phyloP scores from a whole-genome alignment of 257 asterid genomes.

The Solanum boliviense region DNA sequence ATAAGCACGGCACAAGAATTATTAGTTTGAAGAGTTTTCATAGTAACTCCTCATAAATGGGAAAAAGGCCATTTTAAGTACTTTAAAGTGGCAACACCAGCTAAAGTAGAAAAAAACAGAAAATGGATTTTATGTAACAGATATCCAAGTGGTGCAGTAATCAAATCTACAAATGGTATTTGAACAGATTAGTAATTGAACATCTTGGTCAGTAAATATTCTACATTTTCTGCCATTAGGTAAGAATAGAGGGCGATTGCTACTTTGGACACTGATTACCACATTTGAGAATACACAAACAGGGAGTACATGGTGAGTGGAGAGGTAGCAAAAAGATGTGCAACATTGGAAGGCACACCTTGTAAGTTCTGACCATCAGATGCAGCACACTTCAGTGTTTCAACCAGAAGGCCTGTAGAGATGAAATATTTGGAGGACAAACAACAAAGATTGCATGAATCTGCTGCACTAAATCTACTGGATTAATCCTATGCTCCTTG shows the following conservation, averaged over 20 bases:
- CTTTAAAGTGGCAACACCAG: not conserved
- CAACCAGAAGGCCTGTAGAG: not conserved
- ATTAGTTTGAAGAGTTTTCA: not conserved
- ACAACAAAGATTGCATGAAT: not conserved
- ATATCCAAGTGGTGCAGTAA: not conserved
- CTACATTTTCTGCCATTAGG: not conserved
- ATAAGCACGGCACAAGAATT: not conserved
- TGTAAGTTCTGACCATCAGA: not conserved
- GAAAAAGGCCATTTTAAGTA: not conserved
- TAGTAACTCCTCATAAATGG: not conserved
- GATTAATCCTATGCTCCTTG: not conserved
- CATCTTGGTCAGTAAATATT: not conserved
- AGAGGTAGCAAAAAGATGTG: not conserved
- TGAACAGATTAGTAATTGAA: not conserved
- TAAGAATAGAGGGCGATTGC: not conserved
- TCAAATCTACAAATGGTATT: not conserved
- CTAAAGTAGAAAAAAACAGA: not conserved
- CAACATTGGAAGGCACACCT: not conserved
- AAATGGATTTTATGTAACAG: not conserved
- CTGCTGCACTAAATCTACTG: not conserved
- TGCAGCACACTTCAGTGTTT: not conserved
- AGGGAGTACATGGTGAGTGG: not conserved
- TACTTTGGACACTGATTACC: not conserved
- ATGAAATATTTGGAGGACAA: not conserved
- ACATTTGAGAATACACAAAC: not conserved